phyloP scores from a whole-genome alignment of 257 asterid species.

The Solanum piurae region DNA sequence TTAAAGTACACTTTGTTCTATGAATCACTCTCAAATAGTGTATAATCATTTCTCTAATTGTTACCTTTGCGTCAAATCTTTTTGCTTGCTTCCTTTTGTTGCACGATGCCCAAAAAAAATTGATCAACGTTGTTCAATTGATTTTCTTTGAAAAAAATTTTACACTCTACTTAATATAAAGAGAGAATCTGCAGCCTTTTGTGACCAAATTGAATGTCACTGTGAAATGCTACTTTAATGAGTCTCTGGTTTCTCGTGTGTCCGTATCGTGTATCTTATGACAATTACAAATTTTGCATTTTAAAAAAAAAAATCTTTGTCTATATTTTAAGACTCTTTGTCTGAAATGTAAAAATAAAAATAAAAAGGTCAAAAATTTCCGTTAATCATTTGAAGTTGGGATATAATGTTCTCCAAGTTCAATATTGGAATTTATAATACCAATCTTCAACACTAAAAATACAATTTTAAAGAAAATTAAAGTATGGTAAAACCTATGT shows the following conservation, averaged over 20 bases:
- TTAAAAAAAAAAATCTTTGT: neutral
- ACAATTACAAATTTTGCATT: neutral
- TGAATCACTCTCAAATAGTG: neutral
- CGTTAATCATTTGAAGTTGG: neutral
- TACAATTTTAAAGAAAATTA: neutral
- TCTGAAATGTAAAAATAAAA: neutral
- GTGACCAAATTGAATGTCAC: neutral
- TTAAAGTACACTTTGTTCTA: neutral
- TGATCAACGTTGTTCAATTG: neutral
- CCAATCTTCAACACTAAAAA: neutral
- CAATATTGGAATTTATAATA: neutral
- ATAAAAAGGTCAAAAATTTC: neutral
- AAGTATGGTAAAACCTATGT: neutral
- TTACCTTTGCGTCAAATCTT: neutral
- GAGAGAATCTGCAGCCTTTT: neutral
- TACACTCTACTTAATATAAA: neutral
- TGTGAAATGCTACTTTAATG: neutral
- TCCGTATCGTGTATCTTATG: neutral
- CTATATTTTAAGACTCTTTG: neutral
- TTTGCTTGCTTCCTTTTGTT: neutral
- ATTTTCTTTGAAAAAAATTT: neutral
- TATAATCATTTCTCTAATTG: neutral
- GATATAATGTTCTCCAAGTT: neutral
- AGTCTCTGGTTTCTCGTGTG: neutral
- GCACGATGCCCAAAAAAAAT: neutral